Evolutionary conservation across 2,329 filamentous ascomycete species (phyloP), one percentile per base, ranked within the genome.

Genomic region (Alternaria postmessia): DNA sequence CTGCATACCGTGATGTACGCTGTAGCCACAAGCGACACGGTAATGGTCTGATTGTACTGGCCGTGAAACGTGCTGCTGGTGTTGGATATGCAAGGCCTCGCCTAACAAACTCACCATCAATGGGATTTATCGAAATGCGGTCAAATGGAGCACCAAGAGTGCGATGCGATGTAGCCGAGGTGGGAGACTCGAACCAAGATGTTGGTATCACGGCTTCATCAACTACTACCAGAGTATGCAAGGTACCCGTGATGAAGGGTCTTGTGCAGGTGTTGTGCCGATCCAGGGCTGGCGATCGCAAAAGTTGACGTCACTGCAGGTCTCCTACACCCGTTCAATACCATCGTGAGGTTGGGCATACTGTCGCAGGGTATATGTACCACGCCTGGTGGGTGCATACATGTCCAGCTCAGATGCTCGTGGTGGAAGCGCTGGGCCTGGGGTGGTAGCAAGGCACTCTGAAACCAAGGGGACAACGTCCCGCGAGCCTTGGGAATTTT

Each of bases 11-110:
- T 49, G 28, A 32, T 49, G 11, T n/a, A 34, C 11, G 46, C 46
- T 32, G 30, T 18, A 51, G 47, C 47, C 47, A 51, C 22, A 18
- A 51, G 47, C 30, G 47, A 38, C 20, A 34, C 5, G 11, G 47
- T 22, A 9, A 38, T 38, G 47, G 30, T 36, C 47, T 26, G 47
- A 36, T 51, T 24, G 6, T 20, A 51, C 18, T 38, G 26, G 55
- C 41, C 48, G 46, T 57, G 55, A 57, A 47, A 57, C 41, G 42
- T 22, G 41, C 42, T 42, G 55, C 48, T 47, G 26, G 44, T 30
- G 26, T n/a, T 38, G 44, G 44, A 28, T 32, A 47, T 47, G n/a
- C 44, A 30, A 38, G 16, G 16, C 14, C 16, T 3, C 16, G 36
- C 36, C 36, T 38, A 8, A 16, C 16, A 32, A 20, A 20, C 16